Percentiles rank a stretch among this genome's conserved stretches.
Conservation (phyloP, 2,329 filamentous ascomycete species). For the Phaeosphaeria sp. region DNA sequence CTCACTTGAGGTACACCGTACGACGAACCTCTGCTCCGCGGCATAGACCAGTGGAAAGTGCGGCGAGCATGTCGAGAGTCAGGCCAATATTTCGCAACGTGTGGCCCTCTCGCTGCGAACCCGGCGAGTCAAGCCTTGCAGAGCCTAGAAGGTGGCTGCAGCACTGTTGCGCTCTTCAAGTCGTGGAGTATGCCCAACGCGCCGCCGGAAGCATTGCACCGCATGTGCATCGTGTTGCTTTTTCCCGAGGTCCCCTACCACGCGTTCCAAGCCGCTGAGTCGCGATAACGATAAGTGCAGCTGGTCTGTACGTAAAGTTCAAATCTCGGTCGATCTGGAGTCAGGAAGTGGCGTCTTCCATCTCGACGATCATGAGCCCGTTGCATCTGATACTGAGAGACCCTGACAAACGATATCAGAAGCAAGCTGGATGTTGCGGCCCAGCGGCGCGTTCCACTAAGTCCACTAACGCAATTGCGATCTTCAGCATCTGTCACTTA, state of each 20-base stretch:
- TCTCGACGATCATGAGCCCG: neutral
- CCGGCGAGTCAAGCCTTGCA: neutral
- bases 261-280: neutral
- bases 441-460: neutral
- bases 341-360: neutral
- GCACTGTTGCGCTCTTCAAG: neutral
- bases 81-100: neutral
- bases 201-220: neutral
- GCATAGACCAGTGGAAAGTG: neutral
- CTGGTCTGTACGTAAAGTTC: neutral
- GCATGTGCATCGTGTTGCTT: neutral
- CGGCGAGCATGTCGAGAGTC: neutral
- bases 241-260: slow-evolving; percentile 1
- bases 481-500: slow-evolving; percentile 30
- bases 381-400: neutral
- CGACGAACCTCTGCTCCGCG: neutral
- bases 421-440: neutral
- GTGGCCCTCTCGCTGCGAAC: neutral
- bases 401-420: slow-evolving; percentile 5
- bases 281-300: slow-evolving; percentile 1
- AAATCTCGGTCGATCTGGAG: neutral
- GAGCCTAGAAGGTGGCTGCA: neutral
- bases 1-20: neutral
- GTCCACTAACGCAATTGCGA: slow-evolving; percentile 29
- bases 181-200: neutral